A percentile compares a stretch with the other conserved stretches of the same genome.
phyloP scores from a whole-genome alignment of 2,329 filamentous ascomycete species.

The Dactylonectria estremocensis region DNA sequence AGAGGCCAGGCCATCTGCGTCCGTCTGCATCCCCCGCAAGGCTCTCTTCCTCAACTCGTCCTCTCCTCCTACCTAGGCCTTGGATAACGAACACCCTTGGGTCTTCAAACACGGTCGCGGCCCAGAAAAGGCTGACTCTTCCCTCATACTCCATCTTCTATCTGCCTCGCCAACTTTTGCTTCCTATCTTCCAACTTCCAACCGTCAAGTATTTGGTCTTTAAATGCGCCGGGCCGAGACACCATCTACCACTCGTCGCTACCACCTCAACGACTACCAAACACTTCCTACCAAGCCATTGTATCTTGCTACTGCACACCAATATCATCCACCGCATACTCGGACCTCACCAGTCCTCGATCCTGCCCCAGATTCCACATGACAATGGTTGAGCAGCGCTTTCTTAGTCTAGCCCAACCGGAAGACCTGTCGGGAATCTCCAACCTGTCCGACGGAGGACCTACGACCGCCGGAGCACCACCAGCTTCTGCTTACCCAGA shows the following conservation, averaged over 20 bases:
- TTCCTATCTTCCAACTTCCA: constrained; percentile 33
- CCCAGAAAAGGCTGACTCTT: constrained; percentile 50
- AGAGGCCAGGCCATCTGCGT: constrained; percentile 39
- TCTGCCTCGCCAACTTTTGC: constrained; percentile 45
- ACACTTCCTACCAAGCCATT: constrained; percentile 35
- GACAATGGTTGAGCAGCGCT: constrained; percentile 56
- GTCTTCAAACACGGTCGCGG: constrained; percentile 48
- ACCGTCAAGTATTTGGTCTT: constrained; percentile 33
- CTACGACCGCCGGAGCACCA: constrained; percentile 39
- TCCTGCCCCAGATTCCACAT: constrained; percentile 42
- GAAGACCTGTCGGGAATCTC: constrained; percentile 50
- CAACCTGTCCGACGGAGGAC: constrained; percentile 46
- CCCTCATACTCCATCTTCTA: constrained; percentile 33
- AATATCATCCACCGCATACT: constrained; percentile 38
- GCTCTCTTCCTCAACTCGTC: constrained; percentile 43
- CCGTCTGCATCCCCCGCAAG: constrained; percentile 45
- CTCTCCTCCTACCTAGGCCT: constrained; percentile 34
- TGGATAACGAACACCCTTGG: constrained; percentile 35
- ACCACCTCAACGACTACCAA: constrained; percentile 38
- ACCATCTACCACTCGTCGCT: constrained; percentile 36
- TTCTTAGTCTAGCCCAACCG: constrained; percentile 53
- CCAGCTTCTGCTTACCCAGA: constrained; percentile 50
- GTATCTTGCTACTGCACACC: constrained; percentile 35
- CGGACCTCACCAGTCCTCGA: constrained; percentile 45
- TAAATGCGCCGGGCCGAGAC: constrained; percentile 49